Base-by-base conservation (phyloP, 2,329 filamentous ascomycete species). In the Trichophyton rubrum region DNA sequence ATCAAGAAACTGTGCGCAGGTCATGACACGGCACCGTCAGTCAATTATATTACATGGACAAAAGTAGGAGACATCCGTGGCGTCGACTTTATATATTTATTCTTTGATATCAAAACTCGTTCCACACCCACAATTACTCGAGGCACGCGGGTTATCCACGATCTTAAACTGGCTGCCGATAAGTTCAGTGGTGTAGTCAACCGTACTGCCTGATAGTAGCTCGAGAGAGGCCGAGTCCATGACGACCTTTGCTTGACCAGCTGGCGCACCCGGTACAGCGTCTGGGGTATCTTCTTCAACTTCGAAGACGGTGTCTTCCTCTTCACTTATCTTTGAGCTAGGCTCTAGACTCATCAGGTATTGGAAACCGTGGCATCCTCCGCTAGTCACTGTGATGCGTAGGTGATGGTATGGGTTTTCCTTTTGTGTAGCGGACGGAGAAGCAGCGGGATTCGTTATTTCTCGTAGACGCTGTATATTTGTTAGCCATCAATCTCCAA, bases 81-180 rank as follows among this genome's bases (percentile, higher is more conserved):
- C 13, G 22, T 51, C 22, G 17, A 27, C 20, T 27, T 27, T 35
- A 35, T 33, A 55, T 35, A 27, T 15, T 30, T 55, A 64, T 41
- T 62, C 60, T 22, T 41, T 58, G 30, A 97, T 90, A 75, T 97
- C 93, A 74, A 99, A 99, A 72, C 92, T 97, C 15, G 92, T 96
- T 6, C 93, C 93, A 74, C 93, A 99, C 0, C 93, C 93, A 77
- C 93, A 99, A 72, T 89, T 96, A 74, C 91, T 97, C 61, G 88
- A 90, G 3, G 93, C 93, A 45, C 85, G 79, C 0, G 93, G 93
- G 70, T 97, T 99, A 68, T 95, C 91, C 63, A 90, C 86, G 69
- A 99, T 90, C 79, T 95, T 96, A 75, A 99, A 99, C 76, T 97
- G 91, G 69, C 86, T 89, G 27, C 88, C 88, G 70, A 96, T 96